Base-by-base conservation (phyloP, 208 protist species). In the Wallacemonas sp. region DNA sequence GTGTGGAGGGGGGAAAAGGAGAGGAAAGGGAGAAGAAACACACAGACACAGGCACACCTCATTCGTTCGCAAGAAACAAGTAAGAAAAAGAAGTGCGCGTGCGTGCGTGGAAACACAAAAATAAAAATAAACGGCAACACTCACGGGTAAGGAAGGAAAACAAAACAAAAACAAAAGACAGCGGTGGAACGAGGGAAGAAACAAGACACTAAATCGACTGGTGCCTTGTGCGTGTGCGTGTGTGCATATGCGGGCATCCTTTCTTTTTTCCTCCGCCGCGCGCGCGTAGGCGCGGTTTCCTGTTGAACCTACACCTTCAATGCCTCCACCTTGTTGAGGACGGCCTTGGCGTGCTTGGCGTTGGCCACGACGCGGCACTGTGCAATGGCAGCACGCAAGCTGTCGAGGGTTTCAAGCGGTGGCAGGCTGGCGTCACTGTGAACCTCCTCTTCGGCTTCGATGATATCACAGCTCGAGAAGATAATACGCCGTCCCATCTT, bases 301-400 rank as follows among this genome's bases (percentile, higher is more conserved):
- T 12, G 22, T 30, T 50, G 26, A 17, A 10, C 61, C 37, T 15
- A 37, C 10, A 46, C 26, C 57, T n/a, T 53, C 19, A 22, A 5
- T 29, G 37, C 29, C 9, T 57, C 46, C n/a, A 30, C 29, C 21
- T 67, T 42, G 17, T 15, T 5, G 2, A 86, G 65, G 41, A 82
- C 63, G 9, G 69, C 63, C 77, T 87, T 87, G 34, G 80, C 62
- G 60, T 83, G 81, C 62, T 79, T 87, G 38, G 66, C 66, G 39
- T 77, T 87, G n/a, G 65, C 50, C 44, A 75, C 54, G 33, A 78
- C 73, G 24, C 42, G 48, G 21, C 54, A 41, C n/a, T 60, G 57
- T 17, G 42, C 63, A 45, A 76, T 41, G 13, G 57, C 68, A 5
- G 46, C 38, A 19, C 72, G 45, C 55, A 85, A 60, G n/a, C 68